Conservation (phyloP, 306 rosid genomes). For the Dalbergia oliveri region DNA sequence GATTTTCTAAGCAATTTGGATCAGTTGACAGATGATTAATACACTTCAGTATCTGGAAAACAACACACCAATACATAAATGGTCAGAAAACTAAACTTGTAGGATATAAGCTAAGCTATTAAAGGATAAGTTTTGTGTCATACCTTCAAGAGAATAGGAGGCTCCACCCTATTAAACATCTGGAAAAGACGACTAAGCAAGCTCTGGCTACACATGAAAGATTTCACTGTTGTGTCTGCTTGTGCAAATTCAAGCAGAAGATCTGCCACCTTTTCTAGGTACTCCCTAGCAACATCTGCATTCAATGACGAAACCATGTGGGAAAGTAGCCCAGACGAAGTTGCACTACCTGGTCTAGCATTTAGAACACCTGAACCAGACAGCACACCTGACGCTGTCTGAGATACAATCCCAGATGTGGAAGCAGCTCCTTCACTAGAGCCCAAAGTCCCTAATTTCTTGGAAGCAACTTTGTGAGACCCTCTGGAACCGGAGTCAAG, state of each 20-base stretch:
- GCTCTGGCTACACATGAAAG: conserved; percentile 95
- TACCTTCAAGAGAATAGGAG: conserved; percentile 96
- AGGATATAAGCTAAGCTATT: conserved; percentile 25
- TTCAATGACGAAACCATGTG: conserved; percentile 94
- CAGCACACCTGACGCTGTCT: conserved; percentile 96
- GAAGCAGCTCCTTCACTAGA: conserved; percentile 87
- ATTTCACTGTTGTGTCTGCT: conserved; percentile 95
- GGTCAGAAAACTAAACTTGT: conserved; percentile 37
- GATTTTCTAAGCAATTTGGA: conserved; percentile 99
- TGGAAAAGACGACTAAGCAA: conserved; percentile 98
- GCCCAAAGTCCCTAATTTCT: conserved; percentile 73
- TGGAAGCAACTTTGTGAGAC: conserved; percentile 70
- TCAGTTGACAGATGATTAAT: conserved; percentile 94
- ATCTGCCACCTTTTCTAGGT: conserved; percentile 96
- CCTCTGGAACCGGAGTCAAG: conserved; percentile 74
- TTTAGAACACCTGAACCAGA: conserved; percentile 99
- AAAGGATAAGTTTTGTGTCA: conserved; percentile 19
- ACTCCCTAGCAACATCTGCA: conserved; percentile 95
- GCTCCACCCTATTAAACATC: conserved; percentile 99
- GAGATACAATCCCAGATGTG: conserved; percentile 90
- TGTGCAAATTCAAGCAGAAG: conserved; percentile 98
- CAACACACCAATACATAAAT: conserved; percentile 38
- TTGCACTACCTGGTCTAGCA: conserved; percentile 99
- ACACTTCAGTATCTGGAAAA: conserved; percentile 84
- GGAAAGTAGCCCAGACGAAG: conserved; percentile 96